phyloP scores from a whole-genome alignment of 2,329 filamentous ascomycete genomes.

The Madurella fahalii region DNA sequence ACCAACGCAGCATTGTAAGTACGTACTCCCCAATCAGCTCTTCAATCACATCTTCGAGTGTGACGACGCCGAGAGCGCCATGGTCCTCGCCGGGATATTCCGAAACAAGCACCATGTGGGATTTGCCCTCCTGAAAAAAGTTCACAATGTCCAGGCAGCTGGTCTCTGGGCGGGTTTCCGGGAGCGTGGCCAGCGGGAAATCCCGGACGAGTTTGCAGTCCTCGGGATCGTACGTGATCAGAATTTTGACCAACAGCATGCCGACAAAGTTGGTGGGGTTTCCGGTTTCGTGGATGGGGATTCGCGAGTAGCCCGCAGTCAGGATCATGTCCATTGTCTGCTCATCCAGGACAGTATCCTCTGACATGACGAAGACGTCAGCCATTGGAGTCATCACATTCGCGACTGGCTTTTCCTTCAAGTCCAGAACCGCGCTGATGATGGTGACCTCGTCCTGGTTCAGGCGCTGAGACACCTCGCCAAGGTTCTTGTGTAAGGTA shows the following conservation, averaged over 20 bases:
- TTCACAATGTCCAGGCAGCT: conserved; percentile 98
- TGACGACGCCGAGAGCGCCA: conserved; percentile 89
- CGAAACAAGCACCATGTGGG: conserved; percentile 96
- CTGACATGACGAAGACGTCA: conserved; percentile 95
- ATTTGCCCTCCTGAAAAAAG: conserved; percentile 99
- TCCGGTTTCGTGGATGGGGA: conserved; percentile 85
- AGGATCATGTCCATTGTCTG: conserved; percentile 91
- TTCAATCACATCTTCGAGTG: conserved; percentile 95
- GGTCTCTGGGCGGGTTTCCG: conserved; percentile 90
- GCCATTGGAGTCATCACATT: conserved; percentile 99
- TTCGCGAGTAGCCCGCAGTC: conserved; percentile 89
- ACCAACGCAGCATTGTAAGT: not conserved
- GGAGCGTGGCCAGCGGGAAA: conserved; percentile 87
- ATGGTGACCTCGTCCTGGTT: conserved; percentile 99
- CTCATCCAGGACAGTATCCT: conserved; percentile 89
- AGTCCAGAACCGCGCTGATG: conserved; percentile 90
- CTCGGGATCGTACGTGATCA: conserved; percentile 97
- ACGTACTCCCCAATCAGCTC: conserved; percentile 95
- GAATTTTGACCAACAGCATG: conserved; percentile 96
- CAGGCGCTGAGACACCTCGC: conserved; percentile 78
- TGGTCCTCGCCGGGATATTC: conserved; percentile 84
- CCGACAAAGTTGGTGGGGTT: conserved; percentile 87
- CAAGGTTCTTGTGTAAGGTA: conserved; percentile 87
- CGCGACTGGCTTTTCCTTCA: conserved; percentile 93
- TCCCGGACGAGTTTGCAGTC: conserved; percentile 82